Conservation (phyloP, 2,329 filamentous ascomycete genomes). For the Didymella keratinophila region DNA sequence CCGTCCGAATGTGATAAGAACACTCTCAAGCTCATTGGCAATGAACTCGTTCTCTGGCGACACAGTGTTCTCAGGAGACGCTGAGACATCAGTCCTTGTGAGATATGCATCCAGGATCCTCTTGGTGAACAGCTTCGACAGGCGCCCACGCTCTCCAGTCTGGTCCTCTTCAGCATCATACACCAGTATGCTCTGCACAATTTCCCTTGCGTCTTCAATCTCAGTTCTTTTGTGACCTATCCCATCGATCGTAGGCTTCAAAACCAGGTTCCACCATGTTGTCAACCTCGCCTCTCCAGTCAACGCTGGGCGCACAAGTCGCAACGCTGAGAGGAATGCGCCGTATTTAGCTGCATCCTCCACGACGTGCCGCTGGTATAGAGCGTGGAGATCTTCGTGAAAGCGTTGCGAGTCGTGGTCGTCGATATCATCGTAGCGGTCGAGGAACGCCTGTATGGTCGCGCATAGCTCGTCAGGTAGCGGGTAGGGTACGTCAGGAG, state of each 20-base stretch:
- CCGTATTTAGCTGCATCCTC: conserved; percentile 65
- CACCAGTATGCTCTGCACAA: conserved; percentile 69
- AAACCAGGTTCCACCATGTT: conserved; percentile 75
- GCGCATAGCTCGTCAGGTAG: conserved; percentile 71
- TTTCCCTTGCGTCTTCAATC: conserved; percentile 70
- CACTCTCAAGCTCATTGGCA: conserved; percentile 59
- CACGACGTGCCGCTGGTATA: conserved; percentile 71
- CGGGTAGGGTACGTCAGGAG: conserved; percentile 57
- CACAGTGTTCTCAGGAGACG: conserved; percentile 48
- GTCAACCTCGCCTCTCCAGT: conserved; percentile 68
- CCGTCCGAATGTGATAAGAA: conserved; percentile 67
- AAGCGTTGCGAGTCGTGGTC: conserved; percentile 73
- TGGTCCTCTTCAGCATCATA: conserved; percentile 67
- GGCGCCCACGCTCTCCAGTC: conserved; percentile 53
- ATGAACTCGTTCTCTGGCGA: conserved; percentile 57
- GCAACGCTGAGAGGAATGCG: conserved; percentile 73
- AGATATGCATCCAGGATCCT: conserved; percentile 58
- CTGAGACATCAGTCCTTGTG: conserved; percentile 50
- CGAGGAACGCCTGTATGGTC: conserved; percentile 71
- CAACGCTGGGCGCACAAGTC: conserved; percentile 69
- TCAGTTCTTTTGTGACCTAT: conserved; percentile 69
- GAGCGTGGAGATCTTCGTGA: conserved; percentile 73
- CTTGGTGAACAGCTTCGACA: conserved; percentile 62
- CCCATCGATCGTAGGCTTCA: conserved; percentile 64
- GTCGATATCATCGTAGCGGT: conserved; percentile 72